A percentile compares a stretch with the other conserved stretches of the same genome.
phyloP scores from a whole-genome alignment of 805 yeast species.

The Cyberlindnera bimundalis region DNA sequence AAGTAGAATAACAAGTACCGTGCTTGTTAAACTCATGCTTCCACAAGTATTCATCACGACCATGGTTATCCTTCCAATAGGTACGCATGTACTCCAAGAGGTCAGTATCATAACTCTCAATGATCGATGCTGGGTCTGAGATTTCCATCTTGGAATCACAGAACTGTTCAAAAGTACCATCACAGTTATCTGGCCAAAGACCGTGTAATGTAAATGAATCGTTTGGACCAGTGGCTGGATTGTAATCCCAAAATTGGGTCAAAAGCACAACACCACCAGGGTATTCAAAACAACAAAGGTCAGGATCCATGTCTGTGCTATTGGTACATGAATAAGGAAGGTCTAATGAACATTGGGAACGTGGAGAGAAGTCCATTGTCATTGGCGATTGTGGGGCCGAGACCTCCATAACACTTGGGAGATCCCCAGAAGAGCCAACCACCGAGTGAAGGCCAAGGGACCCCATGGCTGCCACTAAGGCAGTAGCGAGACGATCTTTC shows the following conservation, averaged over 20 bases:
- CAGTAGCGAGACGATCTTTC: slow-evolving; percentile 1
- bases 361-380: neutral
- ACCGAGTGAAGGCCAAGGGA: no score
- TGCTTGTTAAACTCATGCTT: slow-evolving; percentile 23
- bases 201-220: slow-evolving; percentile 81
- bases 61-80: slow-evolving; percentile 73
- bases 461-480: slow-evolving; percentile 1
- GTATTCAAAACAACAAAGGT: slow-evolving; percentile 79
- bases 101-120: slow-evolving; percentile 33
- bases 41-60: slow-evolving; percentile 42
- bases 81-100: slow-evolving; percentile 53
- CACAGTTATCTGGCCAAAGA: slow-evolving; percentile 85
- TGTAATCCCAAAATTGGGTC: slow-evolving; percentile 92
- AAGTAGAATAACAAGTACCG: slow-evolving; percentile 21
- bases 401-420: neutral
- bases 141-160: slow-evolving; percentile 58
- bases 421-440: no score
- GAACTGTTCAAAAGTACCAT: slow-evolving; percentile 75
- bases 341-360: slow-evolving; percentile 47
- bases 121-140: slow-evolving; percentile 44
- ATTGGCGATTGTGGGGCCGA: neutral
- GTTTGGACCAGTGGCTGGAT: slow-evolving; percentile 67
- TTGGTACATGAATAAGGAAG: slow-evolving; percentile 61
- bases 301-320: slow-evolving; percentile 42
- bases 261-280: slow-evolving; percentile 84